These are phyloP conservation scores for Myxozyma udenii DNA, from an alignment of 805 yeast species.

Conservation along the genomic window DNA sequence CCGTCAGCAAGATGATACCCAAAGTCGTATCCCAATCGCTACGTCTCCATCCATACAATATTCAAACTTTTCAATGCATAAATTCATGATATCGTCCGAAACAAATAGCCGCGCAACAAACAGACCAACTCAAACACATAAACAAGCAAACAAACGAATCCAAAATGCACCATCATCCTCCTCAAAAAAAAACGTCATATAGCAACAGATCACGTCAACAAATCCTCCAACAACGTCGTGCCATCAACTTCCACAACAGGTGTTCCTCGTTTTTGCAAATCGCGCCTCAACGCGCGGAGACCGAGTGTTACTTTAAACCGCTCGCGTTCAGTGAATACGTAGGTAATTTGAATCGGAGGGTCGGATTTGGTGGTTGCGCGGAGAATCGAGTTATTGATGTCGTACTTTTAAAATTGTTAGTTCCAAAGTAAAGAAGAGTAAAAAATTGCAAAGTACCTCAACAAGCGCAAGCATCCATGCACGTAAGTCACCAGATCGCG, in stretches of 20 bases:
- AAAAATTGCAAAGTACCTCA: conserved; percentile 8
- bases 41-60: too few relatives aligned
- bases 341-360: conserved; percentile 22
- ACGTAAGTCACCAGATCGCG: conserved; percentile 19
- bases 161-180: neutral
- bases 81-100: neutral
- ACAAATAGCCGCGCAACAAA: neutral
- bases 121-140: neutral
- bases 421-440: neutral
- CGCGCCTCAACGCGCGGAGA: conserved; percentile 23
- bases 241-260: conserved; percentile 23
- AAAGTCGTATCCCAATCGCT: too few relatives aligned
- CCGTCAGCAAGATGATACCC: neutral
- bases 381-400: conserved; percentile 13
- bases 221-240: conserved; percentile 3
- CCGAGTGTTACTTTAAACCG: conserved; percentile 23
- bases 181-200: neutral
- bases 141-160: neutral
- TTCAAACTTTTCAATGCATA: neutral
- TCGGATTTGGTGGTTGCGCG: conserved; percentile 21
- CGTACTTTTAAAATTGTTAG: conserved; percentile 8
- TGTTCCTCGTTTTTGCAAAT: conserved; percentile 5
- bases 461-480: conserved; percentile 24
- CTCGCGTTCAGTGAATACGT: conserved; percentile 14
- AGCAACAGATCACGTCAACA: too few relatives aligned